Evolutionary conservation across 495 filamentous ascomycete genomes (phyloP), one percentile per base, ranked within the genome.

Genomic region (Filosporella fistucella): DNA sequence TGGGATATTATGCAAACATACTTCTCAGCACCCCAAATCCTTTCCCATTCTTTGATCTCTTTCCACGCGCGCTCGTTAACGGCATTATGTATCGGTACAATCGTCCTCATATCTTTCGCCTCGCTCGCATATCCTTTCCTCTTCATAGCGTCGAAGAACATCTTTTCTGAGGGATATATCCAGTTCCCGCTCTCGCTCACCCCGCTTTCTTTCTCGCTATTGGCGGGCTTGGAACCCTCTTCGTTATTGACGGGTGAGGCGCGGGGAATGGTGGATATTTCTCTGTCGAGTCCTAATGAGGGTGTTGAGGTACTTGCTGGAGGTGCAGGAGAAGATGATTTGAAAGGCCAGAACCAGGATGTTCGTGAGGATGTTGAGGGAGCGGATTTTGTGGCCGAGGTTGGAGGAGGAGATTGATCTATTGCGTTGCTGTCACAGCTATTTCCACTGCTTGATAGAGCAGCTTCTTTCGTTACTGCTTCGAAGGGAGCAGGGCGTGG

Each of bases 81-180:
- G 42, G 93, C 93, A 64, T 98, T 98, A 66, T 98, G 93, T 61
- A 98, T 96, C 1, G 93, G 93, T 39, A 97, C 91, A 23, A 97
- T 89, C 18, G 85, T 84, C 44, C 77, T 78, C 78, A 96, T 95
- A 59, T 94, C 87, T 17, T 73, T 68, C 1, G 81, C 79, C 23
- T 66, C 52, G 14, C 80, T 74, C 26, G 69, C 65, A 65, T 75
- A 66, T 20, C 77, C 78, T 48, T 97, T 97, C 59, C 91, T 82
- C 74, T 83, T 80, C 78, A 98, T 86, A 10, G 93, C 91, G 18
- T 91, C 82, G 71, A 96, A 96, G 69, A 98, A 98, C 75, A 93
- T 90, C 48, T 84, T 77, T 60, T 98, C 94, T 0, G 88, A 94
- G 0, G 93, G 93, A 68, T 98, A 98, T 38, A 98, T 82, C 93